Evolutionary conservation across 78 protist genomes (phyloP).

Genomic region (Dictyostelium brefeldianum): DNA sequence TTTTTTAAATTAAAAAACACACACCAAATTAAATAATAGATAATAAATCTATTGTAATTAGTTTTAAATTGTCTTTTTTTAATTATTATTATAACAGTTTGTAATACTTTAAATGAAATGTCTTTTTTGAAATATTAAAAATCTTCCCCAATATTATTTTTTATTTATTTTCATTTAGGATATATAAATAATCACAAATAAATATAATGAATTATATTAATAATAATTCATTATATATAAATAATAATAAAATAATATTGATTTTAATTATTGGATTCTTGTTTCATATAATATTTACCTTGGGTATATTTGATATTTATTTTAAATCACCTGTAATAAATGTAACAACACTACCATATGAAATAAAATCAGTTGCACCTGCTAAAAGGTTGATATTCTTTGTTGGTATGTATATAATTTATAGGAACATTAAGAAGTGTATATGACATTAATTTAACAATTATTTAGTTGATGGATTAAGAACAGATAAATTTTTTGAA

Average conservation of each 20-base stretch:
- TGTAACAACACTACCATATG: constrained; percentile 85
- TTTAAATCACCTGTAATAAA: constrained; percentile 91
- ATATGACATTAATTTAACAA: too few species aligned
- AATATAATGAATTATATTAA: background rate
- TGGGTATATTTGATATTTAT: constrained; percentile 91
- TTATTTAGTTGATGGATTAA: constrained; percentile 90
- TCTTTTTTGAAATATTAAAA: too few species aligned
- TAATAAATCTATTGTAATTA: too few species aligned
- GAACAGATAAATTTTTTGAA: constrained; percentile 91
- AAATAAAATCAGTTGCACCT: constrained; percentile 10
- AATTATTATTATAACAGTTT: too few species aligned
- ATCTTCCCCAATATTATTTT: too few species aligned
- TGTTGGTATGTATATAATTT: constrained; percentile 90
- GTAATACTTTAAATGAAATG: too few species aligned
- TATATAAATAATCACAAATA: too few species aligned
- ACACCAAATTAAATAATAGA: too few species aligned
- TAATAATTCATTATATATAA: background rate
- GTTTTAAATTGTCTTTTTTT: too few species aligned
- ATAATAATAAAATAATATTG: constrained; percentile 38
- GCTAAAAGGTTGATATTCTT: constrained; percentile 89
- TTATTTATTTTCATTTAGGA: too few species aligned
- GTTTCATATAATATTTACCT: constrained; percentile 80
- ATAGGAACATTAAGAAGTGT: too few species aligned
- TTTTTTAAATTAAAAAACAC: too few species aligned
- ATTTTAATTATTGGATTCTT: constrained; percentile 76